Evolutionary conservation across 768 basidiomycete genomes (phyloP).

Genomic region (Suillus lakei): DNA sequence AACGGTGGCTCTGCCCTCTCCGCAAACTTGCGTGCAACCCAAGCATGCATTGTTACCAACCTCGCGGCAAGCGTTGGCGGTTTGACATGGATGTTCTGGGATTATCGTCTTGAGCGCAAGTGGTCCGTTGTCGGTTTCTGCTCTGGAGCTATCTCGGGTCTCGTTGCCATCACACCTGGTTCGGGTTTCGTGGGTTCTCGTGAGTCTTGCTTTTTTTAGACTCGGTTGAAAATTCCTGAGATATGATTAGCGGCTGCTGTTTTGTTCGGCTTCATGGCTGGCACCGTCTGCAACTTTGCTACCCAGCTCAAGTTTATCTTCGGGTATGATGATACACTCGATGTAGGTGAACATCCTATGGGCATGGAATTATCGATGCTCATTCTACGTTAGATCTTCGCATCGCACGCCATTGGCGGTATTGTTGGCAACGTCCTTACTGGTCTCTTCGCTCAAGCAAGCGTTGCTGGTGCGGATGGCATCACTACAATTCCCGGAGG

Average conservation of each 20-base stretch:
- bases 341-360: constrained; percentile 49
- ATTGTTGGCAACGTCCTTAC: constrained; percentile 84
- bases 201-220: constrained; percentile 37
- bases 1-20: constrained; percentile 91
- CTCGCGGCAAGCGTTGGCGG: constrained; percentile 89
- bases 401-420: constrained; percentile 81
- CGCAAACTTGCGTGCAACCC: constrained; percentile 85
- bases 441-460: constrained; percentile 83
- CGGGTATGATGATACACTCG: constrained; percentile 79
- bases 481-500: constrained; percentile 70
- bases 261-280: constrained; percentile 83
- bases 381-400: constrained; percentile 70
- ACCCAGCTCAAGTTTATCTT: constrained; percentile 90
- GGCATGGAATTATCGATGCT: neutral
- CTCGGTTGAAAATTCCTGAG: neutral
- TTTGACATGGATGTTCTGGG: constrained; percentile 93
- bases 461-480: constrained; percentile 83
- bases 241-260: constrained; percentile 68
- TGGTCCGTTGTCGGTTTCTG: constrained; percentile 96
- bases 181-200: constrained; percentile 83
- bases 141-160: constrained; percentile 89
- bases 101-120: constrained; percentile 91
- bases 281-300: constrained; percentile 91
- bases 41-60: constrained; percentile 94
- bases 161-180: constrained; percentile 89